Evolutionary conservation across 805 yeast species (phyloP).

Genomic region (Metschnikowia aberdeeniae): DNA sequence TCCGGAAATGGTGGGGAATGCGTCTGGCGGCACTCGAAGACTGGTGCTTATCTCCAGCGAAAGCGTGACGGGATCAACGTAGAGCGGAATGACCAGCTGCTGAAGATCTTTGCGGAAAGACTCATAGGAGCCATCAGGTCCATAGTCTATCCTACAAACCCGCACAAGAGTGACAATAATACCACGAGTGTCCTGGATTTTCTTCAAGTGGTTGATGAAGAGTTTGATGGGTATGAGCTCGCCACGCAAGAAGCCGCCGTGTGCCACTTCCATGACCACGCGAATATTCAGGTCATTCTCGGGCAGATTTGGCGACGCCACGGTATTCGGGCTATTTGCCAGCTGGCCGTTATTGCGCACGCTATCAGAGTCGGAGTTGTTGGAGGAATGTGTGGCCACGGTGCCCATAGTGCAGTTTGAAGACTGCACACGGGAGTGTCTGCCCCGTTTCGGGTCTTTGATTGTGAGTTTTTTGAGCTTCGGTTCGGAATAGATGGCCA

Average conservation of each 20-base stretch:
- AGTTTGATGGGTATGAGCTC: slow-evolving; percentile 74
- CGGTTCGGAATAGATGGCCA: slow-evolving; percentile 59
- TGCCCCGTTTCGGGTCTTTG: slow-evolving; percentile 43
- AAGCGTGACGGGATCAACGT: slow-evolving; percentile 64
- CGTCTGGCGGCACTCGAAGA: slow-evolving; percentile 74
- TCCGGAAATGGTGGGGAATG: slow-evolving; percentile 77
- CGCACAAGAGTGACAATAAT: slow-evolving; percentile 76
- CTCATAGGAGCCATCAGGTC: slow-evolving; percentile 57
- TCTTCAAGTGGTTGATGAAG: slow-evolving; percentile 63
- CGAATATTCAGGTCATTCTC: slow-evolving; percentile 26
- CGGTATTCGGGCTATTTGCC: neutral
- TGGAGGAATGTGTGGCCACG: slow-evolving; percentile 27
- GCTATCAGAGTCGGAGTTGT: slow-evolving; percentile 25
- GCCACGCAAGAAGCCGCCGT: slow-evolving; percentile 73
- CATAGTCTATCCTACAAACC: slow-evolving; percentile 61
- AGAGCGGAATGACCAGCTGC: slow-evolving; percentile 72
- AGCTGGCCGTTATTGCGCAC: neutral
- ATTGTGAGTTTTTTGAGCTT: slow-evolving; percentile 63
- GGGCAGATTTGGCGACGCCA: neutral
- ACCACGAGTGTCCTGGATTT: slow-evolving; percentile 65
- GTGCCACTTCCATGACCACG: slow-evolving; percentile 39
- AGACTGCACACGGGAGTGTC: slow-evolving; percentile 33
- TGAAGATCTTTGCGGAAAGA: slow-evolving; percentile 80
- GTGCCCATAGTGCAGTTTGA: slow-evolving; percentile 33
- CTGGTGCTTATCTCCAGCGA: slow-evolving; percentile 56